Conservation (phyloP, 1,139 yeast species). For the Diutina sp. region DNA sequence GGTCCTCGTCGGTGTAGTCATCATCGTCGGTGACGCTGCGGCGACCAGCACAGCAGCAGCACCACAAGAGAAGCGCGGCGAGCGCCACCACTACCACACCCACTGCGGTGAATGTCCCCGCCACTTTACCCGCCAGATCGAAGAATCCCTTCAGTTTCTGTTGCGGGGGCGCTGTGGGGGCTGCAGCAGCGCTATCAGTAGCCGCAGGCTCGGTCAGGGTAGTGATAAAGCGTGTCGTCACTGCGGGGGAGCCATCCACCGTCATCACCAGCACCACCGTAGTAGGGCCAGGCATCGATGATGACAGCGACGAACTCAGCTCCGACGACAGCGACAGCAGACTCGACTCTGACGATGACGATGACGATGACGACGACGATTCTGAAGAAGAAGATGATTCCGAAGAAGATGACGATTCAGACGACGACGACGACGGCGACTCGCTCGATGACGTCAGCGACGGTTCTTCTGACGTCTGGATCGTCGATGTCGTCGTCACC, state of each 20-base stretch:
- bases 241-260: slow-evolving; percentile 6
- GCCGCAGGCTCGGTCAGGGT: slow-evolving; percentile 3
- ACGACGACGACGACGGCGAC: slow-evolving; percentile 2
- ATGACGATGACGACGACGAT: neutral
- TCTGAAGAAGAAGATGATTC: neutral
- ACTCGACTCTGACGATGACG: neutral
- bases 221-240: slow-evolving; percentile 7
- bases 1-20: slow-evolving; percentile 1
- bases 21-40: slow-evolving; percentile 6
- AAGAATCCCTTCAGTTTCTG: slow-evolving; percentile 23
- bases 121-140: slow-evolving; percentile 51
- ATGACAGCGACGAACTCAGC: neutral
- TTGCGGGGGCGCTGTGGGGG: neutral
- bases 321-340: neutral
- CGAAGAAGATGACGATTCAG: slow-evolving; percentile 1
- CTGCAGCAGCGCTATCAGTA: neutral
- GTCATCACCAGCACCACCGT: slow-evolving; percentile 7
- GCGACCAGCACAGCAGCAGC: slow-evolving; percentile 6
- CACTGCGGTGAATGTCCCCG: slow-evolving; percentile 62
- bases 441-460: neutral
- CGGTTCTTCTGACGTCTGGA: neutral
- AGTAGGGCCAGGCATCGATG: slow-evolving; percentile 4
- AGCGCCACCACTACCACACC: slow-evolving; percentile 40
- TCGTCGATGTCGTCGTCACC: neutral
- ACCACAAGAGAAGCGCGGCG: slow-evolving; percentile 16